A percentile compares a stretch with the other conserved stretches of the same genome.
Conservation (phyloP, 805 yeast species). For the Metschnikowia henanensis region DNA sequence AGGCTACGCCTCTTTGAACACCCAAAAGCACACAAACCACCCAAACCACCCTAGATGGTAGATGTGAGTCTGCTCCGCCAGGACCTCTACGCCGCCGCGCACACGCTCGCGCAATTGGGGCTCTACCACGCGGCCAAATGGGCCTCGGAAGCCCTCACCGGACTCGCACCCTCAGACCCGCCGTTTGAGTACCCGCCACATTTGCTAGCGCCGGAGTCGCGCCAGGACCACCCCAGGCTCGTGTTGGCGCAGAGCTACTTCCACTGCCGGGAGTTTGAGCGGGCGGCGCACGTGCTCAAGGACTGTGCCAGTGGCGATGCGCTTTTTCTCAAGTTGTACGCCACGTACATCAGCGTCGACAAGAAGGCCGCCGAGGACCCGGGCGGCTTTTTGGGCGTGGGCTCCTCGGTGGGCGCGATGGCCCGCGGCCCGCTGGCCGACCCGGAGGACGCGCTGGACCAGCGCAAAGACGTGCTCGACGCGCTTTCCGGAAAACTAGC, state of each 20-base stretch:
- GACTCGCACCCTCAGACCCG: conserved; percentile 35
- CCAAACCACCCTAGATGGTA: too few relatives aligned
- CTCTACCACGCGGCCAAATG: conserved; percentile 76
- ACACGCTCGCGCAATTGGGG: conserved; percentile 53
- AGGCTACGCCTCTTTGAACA: not conserved
- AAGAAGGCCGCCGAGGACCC: conserved; percentile 67
- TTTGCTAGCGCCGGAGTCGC: conserved; percentile 12
- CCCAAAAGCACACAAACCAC: not conserved
- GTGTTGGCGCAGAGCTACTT: conserved; percentile 71
- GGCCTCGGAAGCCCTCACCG: conserved; percentile 78
- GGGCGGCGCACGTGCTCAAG: conserved; percentile 63
- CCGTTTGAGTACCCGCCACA: conserved; percentile 17
- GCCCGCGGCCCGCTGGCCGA: not conserved
- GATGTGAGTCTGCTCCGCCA: conserved; percentile 16
- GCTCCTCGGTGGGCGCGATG: conserved; percentile 6
- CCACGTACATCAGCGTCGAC: conserved; percentile 76
- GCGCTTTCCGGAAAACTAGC: conserved; percentile 33
- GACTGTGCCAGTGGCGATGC: conserved; percentile 52
- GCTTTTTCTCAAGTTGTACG: conserved; percentile 63
- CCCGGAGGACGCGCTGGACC: conserved; percentile 5
- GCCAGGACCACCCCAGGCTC: conserved; percentile 43
- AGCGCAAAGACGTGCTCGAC: conserved; percentile 15
- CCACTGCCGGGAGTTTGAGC: conserved; percentile 79
- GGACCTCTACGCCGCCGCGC: conserved; percentile 31
- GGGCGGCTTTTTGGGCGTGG: conserved; percentile 60